A percentile compares a stretch with the other conserved stretches of the same genome.
These are phyloP conservation scores for Chlamydomonas asymmetrica DNA, from an alignment of 139 green algal genomes.

Conservation along the genomic window DNA sequence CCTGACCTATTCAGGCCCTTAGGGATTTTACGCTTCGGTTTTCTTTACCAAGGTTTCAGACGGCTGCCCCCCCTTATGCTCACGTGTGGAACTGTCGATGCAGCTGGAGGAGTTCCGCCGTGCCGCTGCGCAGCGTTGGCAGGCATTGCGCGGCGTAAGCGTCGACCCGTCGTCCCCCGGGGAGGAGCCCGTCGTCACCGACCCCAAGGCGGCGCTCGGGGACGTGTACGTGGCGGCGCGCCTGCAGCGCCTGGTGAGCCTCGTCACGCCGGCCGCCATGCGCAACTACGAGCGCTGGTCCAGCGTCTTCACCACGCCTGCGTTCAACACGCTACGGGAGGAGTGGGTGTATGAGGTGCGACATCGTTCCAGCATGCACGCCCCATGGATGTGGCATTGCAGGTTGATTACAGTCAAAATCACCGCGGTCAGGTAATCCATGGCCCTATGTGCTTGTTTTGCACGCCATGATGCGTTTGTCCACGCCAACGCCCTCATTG, in stretches of 20 bases:
- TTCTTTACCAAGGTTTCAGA: too few species aligned
- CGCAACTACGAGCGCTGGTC: conserved; percentile 11
- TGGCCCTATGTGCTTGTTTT: too few species aligned
- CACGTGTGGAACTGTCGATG: background rate
- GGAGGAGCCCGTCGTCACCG: too few species aligned
- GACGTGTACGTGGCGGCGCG: conserved; percentile 2
- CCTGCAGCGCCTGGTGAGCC: background rate
- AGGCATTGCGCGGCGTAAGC: background rate
- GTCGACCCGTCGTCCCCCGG: too few species aligned
- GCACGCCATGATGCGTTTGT: too few species aligned
- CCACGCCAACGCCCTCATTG: too few species aligned
- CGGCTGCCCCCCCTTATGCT: background rate
- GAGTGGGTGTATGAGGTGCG: conserved; percentile 28
- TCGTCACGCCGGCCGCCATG: background rate
- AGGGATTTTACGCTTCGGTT: too few species aligned
- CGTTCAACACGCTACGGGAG: background rate
- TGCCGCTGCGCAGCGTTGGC: conserved; percentile 8
- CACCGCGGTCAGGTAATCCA: too few species aligned
- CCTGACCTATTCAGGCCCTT: background rate
- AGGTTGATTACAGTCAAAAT: too few species aligned
- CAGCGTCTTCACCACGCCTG: background rate
- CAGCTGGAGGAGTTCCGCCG: conserved; percentile 8
- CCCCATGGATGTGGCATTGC: background rate
- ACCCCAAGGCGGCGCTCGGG: background rate
- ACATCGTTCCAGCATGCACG: too few species aligned